Evolutionary conservation across 768 basidiomycete species (phyloP).

Genomic region (Crassisporium funariophilum): DNA sequence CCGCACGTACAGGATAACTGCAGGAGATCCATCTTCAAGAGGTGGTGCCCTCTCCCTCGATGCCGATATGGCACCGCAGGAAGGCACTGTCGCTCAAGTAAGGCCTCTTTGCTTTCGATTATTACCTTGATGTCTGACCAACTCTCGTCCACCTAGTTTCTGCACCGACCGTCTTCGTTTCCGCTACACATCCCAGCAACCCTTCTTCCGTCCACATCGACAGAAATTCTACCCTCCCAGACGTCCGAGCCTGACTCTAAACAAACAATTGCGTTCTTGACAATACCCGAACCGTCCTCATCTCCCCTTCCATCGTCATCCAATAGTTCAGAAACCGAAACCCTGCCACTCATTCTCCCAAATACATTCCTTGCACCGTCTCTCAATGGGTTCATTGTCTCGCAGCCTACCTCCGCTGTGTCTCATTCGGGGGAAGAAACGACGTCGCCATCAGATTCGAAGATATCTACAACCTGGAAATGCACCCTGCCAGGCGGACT

Average conservation of each 20-base stretch:
- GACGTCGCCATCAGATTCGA: neutral
- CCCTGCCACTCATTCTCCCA: constrained; percentile 2
- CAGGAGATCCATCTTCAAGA: constrained; percentile 67
- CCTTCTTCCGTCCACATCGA: neutral
- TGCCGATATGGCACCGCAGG: constrained; percentile 47
- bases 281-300: constrained; percentile 8
- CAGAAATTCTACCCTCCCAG: neutral
- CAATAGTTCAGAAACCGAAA: neutral
- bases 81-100: constrained; percentile 54
- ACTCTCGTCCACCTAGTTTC: constrained; percentile 35
- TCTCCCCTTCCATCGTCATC: neutral
- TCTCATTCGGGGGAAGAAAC: neutral
- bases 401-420: neutral
- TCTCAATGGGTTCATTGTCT: constrained; percentile 14
- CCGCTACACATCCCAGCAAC: constrained; percentile 4
- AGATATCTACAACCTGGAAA: constrained; percentile 2
- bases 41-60: constrained; percentile 64
- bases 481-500: constrained; percentile 10
- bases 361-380: constrained; percentile 19
- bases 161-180: constrained; percentile 33
- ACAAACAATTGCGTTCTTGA: constrained; percentile 10
- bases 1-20: constrained; percentile 59
- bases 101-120: constrained; percentile 2
- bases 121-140: constrained; percentile 1
- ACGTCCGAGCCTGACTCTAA: neutral